These are phyloP conservation scores for Bolboschoenus planiculmis DNA, from an alignment of 176 grass and related monocot genomes.

Conservation along the genomic window DNA sequence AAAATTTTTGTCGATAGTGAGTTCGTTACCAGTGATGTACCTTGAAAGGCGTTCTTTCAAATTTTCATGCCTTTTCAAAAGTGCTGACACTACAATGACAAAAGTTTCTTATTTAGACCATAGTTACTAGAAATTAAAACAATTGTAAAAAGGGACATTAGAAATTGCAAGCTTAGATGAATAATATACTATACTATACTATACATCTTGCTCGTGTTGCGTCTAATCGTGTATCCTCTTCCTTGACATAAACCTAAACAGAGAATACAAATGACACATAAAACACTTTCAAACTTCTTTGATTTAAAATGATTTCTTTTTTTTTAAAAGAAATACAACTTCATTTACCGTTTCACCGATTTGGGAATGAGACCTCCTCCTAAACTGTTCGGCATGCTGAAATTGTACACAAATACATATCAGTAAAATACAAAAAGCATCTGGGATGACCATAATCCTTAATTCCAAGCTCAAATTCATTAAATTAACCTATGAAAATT, in stretches of 20 bases:
- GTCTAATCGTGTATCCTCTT: constrained; percentile 3
- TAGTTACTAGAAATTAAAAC: background rate
- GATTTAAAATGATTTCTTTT: background rate
- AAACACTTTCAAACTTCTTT: background rate
- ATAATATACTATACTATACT: background rate
- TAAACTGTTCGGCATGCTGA: constrained; percentile 21
- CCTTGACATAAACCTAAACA: background rate
- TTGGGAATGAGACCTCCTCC: constrained; percentile 7
- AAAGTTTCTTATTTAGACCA: background rate
- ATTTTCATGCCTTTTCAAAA: constrained; percentile 20
- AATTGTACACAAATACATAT: background rate
- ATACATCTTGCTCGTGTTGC: constrained; percentile 15
- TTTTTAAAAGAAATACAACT: background rate
- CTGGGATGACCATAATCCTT: background rate
- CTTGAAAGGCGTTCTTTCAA: constrained; percentile 24
- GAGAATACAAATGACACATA: background rate
- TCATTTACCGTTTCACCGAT: background rate
- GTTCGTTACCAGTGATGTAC: background rate
- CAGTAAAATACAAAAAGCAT: background rate
- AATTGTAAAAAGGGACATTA: background rate
- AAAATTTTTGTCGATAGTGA: background rate
- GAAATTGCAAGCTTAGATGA: background rate
- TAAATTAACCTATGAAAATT: background rate
- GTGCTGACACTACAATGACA: constrained; percentile 17
- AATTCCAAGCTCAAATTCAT: background rate